phyloP scores from a whole-genome alignment of 352 stramenopile genomes.

The Phytophthora sansomeana region DNA sequence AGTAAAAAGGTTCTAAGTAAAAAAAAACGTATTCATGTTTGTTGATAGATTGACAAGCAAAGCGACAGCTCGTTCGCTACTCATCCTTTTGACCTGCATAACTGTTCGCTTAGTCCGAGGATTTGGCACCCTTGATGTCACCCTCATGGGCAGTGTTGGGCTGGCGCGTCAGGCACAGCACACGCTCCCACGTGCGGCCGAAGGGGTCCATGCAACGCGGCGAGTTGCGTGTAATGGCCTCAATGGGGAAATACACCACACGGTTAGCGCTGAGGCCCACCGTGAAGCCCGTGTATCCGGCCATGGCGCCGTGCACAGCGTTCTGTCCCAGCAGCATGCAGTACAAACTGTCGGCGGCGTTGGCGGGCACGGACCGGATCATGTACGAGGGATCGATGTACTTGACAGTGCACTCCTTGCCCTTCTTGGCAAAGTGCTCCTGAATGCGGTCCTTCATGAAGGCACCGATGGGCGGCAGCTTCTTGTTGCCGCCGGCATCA shows the following conservation, averaged over 20 bases:
- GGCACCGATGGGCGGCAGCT: slow-evolving; percentile 95
- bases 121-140: slow-evolving; percentile 61
- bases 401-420: slow-evolving; percentile 93
- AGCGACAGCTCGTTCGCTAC: slow-evolving; percentile 17
- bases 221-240: slow-evolving; percentile 87
- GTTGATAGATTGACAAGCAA: slow-evolving; percentile 34
- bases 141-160: slow-evolving; percentile 88
- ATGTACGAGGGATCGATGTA: slow-evolving; percentile 99
- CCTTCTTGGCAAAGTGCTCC: slow-evolving; percentile 93
- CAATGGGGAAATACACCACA: slow-evolving; percentile 93
- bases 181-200: slow-evolving; percentile 94
- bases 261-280: slow-evolving; percentile 98
- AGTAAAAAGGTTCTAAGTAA: no score
- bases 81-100: slow-evolving; percentile 17
- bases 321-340: slow-evolving; percentile 99
- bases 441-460: slow-evolving; percentile 97
- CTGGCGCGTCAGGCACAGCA: slow-evolving; percentile 95
- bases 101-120: slow-evolving; percentile 59
- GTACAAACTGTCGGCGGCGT: slow-evolving; percentile 95
- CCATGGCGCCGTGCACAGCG: slow-evolving; percentile 98
- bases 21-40: slow-evolving; percentile 20
- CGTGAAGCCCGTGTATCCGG: slow-evolving; percentile 97
- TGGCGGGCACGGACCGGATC: slow-evolving; percentile 95
- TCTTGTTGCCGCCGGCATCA: slow-evolving; percentile 96
- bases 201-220: slow-evolving; percentile 89